phyloP scores from a whole-genome alignment of 352 stramenopile species.

The Phytophthora parvispora region DNA sequence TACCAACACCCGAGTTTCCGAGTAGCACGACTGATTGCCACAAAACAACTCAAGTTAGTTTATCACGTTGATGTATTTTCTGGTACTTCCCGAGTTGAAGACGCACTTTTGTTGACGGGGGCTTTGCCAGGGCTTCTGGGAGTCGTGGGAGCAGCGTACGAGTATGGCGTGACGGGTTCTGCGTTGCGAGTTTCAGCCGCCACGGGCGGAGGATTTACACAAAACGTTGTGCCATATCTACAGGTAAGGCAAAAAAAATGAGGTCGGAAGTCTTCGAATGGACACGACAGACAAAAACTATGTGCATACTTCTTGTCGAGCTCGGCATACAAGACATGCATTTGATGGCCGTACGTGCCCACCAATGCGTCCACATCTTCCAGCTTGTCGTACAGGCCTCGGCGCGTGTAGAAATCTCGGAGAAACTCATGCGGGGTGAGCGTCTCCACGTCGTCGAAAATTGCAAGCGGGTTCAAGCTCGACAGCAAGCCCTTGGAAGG shows the following conservation, averaged over 20 bases:
- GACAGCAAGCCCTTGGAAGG: conserved; percentile 52
- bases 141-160: conserved; percentile 23
- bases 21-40: conserved; percentile 75
- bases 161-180: conserved; percentile 30
- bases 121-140: conserved; percentile 50
- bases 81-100: not conserved
- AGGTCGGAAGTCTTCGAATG: no score
- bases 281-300: not conserved
- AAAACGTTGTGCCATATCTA: conserved; percentile 77
- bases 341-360: conserved; percentile 55
- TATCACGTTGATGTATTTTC: no score
- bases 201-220: conserved; percentile 58
- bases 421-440: conserved; percentile 74
- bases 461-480: conserved; percentile 60
- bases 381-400: conserved; percentile 71
- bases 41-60: conserved; percentile 3
- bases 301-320: conserved; percentile 75
- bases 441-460: conserved; percentile 64
- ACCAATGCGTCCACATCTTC: conserved; percentile 77
- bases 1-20: conserved; percentile 88
- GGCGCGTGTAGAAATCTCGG: conserved; percentile 78
- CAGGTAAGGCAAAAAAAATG: not conserved
- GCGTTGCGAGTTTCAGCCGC: conserved; percentile 36
- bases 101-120: conserved; percentile 75
- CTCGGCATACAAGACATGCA: conserved; percentile 65